Conservation (phyloP, 2,329 filamentous ascomycete genomes). For the Neurospora sp. region DNA sequence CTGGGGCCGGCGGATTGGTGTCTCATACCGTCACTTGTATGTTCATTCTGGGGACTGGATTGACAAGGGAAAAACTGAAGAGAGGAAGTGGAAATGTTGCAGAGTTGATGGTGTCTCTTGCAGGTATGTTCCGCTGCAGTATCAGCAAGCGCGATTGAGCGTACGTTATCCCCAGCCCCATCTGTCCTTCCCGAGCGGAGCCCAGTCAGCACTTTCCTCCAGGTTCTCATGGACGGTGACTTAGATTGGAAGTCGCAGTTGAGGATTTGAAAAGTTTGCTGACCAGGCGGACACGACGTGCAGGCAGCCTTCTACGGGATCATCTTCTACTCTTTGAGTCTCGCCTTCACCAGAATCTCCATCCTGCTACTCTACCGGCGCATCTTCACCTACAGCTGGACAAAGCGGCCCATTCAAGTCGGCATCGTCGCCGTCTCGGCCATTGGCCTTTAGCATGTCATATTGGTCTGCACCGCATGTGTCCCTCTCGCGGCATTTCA, state of each 20-base stretch:
- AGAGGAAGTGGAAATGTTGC: neutral
- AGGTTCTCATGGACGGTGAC: too few relatives aligned
- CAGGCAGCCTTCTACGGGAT: constrained; percentile 21
- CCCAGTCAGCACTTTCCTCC: neutral
- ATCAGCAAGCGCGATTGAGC: constrained; percentile 17
- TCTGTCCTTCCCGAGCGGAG: neutral
- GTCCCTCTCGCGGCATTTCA: constrained; percentile 22
- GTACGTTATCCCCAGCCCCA: constrained; percentile 5
- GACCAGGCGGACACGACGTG: neutral
- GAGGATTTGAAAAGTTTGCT: neutral
- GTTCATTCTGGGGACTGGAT: neutral
- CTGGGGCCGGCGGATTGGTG: constrained; percentile 28
- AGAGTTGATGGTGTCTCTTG: neutral
- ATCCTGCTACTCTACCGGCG: constrained; percentile 22
- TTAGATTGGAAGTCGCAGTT: too few relatives aligned
- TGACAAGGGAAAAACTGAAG: neutral
- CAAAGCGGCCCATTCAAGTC: constrained; percentile 22
- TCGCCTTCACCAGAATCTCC: constrained; percentile 21
- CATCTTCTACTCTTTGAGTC: constrained; percentile 20
- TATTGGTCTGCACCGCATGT: constrained; percentile 21
- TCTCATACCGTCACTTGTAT: constrained; percentile 25
- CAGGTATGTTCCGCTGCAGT: constrained; percentile 18
- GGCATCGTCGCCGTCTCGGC: constrained; percentile 18
- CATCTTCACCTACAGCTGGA: constrained; percentile 22
- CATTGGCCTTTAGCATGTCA: constrained; percentile 19